phyloP scores from a whole-genome alignment of 306 rosid genomes.

The Trifolium subterraneum region DNA sequence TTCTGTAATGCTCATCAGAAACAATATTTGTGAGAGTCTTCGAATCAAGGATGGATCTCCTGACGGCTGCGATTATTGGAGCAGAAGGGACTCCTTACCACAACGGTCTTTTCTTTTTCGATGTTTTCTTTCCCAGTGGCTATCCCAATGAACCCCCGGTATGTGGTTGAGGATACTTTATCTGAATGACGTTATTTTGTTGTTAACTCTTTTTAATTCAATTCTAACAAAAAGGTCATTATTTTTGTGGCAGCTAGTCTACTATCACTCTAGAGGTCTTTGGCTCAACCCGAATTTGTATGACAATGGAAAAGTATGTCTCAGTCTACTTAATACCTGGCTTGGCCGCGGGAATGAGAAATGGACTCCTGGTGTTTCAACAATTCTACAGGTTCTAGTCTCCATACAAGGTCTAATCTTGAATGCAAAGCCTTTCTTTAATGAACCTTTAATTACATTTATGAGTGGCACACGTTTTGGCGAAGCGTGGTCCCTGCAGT shows the following conservation, averaged over 20 bases:
- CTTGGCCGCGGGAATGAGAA: slow-evolving; percentile 66
- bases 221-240: slow-evolving; percentile 34
- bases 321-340: slow-evolving; percentile 95
- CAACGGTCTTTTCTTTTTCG: slow-evolving; percentile 93
- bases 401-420: slow-evolving; percentile 90
- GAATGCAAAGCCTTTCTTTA: slow-evolving; percentile 84
- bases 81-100: slow-evolving; percentile 98
- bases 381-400: slow-evolving; percentile 88
- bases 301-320: slow-evolving; percentile 85
- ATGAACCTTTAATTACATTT: slow-evolving; percentile 76
- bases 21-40: slow-evolving; percentile 81
- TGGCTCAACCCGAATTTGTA: slow-evolving; percentile 91
- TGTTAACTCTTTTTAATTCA: slow-evolving; percentile 18
- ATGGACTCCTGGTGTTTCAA: slow-evolving; percentile 83
- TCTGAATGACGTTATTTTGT: slow-evolving; percentile 2
- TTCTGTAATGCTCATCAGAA: slow-evolving; percentile 49
- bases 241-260: slow-evolving; percentile 58
- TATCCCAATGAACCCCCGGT: slow-evolving; percentile 90
- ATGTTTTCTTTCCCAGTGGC: slow-evolving; percentile 70
- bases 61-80: slow-evolving; percentile 93
- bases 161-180: slow-evolving; percentile 44
- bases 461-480: slow-evolving; percentile 59
- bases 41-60: slow-evolving; percentile 88
- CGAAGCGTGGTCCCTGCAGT: slow-evolving; percentile 56
- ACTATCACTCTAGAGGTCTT: slow-evolving; percentile 89